These are phyloP conservation scores for Diaporthe vaccinii DNA, from an alignment of 2,329 filamentous ascomycete species.

Conservation along the genomic window DNA sequence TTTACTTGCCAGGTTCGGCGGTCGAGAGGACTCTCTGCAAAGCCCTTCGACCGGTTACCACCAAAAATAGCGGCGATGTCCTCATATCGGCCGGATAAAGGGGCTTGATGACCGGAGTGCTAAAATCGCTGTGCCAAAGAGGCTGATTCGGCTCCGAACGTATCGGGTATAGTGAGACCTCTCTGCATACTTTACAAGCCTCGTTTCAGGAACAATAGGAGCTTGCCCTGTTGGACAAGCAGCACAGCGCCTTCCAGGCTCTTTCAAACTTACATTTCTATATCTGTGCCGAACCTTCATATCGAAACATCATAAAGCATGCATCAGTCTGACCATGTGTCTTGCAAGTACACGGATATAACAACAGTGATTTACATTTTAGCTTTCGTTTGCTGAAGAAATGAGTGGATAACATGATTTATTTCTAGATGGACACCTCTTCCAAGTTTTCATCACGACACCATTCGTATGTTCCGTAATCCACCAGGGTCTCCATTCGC, in stretches of 20 bases:
- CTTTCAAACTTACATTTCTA: no score
- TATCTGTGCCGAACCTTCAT: no score
- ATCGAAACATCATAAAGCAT: no score
- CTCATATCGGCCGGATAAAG: background rate
- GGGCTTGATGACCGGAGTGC: background rate
- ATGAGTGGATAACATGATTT: background rate
- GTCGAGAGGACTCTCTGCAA: background rate
- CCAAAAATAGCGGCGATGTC: background rate
- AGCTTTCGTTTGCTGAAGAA: background rate
- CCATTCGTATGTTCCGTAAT: background rate
- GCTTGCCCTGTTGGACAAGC: no score
- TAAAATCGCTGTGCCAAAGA: background rate
- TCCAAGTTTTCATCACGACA: background rate
- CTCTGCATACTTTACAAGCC: no score
- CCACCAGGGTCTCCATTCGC: background rate
- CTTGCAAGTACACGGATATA: no score
- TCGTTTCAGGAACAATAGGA: no score
- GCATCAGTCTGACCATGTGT: no score
- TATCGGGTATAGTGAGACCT: background rate
- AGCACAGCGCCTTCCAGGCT: no score
- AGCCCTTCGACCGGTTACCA: background rate
- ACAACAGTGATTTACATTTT: background rate
- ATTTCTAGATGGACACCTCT: background rate
- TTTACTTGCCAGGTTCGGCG: background rate
- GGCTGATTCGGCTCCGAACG: background rate